Evolutionary conservation across 108 stramenopile genomes (phyloP).

Genomic region (Schizochytrium sp.): DNA sequence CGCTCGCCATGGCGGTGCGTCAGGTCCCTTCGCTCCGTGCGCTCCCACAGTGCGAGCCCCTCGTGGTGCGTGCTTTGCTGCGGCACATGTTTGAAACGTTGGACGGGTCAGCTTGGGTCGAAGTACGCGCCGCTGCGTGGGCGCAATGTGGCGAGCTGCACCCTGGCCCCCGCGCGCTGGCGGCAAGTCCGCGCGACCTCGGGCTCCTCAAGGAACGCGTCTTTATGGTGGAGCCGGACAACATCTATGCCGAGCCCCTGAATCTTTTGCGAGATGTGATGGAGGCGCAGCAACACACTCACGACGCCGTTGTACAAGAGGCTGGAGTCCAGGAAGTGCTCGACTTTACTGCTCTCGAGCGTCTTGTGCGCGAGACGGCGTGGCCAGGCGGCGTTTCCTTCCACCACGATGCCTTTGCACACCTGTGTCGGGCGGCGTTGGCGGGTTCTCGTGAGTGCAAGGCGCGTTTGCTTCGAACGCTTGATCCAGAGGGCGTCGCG

Average conservation of each 20-base stretch:
- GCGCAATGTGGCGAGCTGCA: neutral
- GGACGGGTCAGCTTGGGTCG: neutral
- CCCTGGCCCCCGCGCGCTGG: neutral
- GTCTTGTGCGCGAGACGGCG: neutral
- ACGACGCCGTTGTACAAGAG: neutral
- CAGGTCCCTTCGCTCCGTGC: neutral
- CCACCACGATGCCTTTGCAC: neutral
- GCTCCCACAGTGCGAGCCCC: neutral
- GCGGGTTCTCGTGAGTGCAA: neutral
- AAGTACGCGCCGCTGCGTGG: neutral
- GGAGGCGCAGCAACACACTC: neutral
- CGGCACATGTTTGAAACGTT: neutral
- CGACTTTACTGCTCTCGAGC: neutral
- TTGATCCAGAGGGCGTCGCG: neutral
- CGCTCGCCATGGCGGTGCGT: neutral
- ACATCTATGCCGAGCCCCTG: neutral
- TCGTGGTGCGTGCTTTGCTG: neutral
- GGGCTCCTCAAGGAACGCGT: neutral
- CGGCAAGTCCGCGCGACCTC: neutral
- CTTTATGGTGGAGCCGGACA: constrained; percentile 13
- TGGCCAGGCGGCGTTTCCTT: neutral
- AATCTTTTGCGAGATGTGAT: neutral
- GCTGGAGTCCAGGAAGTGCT: neutral
- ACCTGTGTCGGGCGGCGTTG: neutral
- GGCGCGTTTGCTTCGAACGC: neutral